Percentiles rank a stretch among this genome's conserved stretches.
phyloP scores from a whole-genome alignment of 768 basidiomycete genomes.

The Hypholoma fasciculare region DNA sequence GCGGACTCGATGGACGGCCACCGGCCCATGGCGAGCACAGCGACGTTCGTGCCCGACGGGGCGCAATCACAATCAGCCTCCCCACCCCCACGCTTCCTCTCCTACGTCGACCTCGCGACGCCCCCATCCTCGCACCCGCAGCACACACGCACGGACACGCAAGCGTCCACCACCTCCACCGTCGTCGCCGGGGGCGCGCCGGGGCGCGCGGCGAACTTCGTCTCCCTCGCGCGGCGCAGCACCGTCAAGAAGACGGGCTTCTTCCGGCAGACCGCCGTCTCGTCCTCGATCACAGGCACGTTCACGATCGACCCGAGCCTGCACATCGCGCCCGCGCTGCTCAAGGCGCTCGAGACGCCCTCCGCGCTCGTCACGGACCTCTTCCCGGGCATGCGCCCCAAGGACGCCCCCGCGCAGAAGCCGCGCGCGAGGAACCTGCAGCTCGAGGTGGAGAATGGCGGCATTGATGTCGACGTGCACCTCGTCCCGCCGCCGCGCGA shows the following conservation, averaged over 20 bases:
- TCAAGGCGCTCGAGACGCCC: conserved; percentile 26
- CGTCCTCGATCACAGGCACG: conserved; percentile 30
- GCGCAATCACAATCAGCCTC: not conserved
- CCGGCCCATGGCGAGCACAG: not conserved
- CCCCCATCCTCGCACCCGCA: not conserved
- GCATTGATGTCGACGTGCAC: conserved; percentile 42
- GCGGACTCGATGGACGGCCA: not conserved
- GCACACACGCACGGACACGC: not conserved
- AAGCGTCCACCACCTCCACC: not conserved
- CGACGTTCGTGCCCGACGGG: not conserved
- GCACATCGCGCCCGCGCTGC: conserved; percentile 33
- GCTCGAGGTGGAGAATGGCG: conserved; percentile 38
- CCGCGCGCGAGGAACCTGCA: conserved; percentile 33
- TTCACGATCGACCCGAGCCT: conserved; percentile 43
- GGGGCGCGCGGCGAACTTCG: conserved; percentile 27
- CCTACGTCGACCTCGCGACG: not conserved
- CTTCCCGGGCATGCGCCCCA: not conserved
- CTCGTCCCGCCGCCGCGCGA: conserved; percentile 27
- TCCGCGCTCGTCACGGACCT: not conserved
- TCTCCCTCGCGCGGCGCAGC: conserved; percentile 30
- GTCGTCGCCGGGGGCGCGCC: not conserved
- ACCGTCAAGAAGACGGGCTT: conserved; percentile 18
- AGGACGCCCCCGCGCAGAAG: not conserved
- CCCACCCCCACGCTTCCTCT: not conserved
- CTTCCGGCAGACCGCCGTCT: conserved; percentile 6